A percentile compares a stretch with the other conserved stretches of the same genome.
Evolutionary conservation across 129 eudicot species (phyloP).

Genomic region (Centella asiatica): DNA sequence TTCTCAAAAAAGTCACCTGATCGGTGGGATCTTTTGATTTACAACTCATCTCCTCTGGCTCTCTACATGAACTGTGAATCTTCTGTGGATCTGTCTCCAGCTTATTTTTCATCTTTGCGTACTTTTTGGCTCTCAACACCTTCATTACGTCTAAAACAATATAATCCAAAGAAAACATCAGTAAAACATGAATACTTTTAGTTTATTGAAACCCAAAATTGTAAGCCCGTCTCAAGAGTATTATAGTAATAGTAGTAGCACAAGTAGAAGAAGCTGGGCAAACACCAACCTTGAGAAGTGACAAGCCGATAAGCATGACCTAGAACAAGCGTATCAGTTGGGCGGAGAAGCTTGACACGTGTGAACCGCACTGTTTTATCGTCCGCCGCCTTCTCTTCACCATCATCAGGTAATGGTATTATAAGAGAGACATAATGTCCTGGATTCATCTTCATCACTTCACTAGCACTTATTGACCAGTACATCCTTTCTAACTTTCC

Average conservation of each 20-base stretch:
- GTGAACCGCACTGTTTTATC: slow-evolving; percentile 47
- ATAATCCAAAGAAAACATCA: neutral
- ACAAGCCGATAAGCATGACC: slow-evolving; percentile 81
- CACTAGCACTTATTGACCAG: slow-evolving; percentile 64
- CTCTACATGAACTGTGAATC: slow-evolving; percentile 15
- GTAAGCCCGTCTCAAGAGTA: neutral
- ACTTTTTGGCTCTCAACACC: slow-evolving; percentile 63
- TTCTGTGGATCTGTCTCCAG: slow-evolving; percentile 15
- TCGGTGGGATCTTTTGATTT: slow-evolving; percentile 22
- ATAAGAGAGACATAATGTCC: slow-evolving; percentile 95
- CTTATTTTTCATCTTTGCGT: slow-evolving; percentile 52
- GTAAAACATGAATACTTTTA: neutral
- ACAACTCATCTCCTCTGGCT: slow-evolving; percentile 21
- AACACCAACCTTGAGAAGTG: slow-evolving; percentile 65
- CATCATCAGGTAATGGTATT: slow-evolving; percentile 44
- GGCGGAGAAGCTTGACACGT: slow-evolving; percentile 76
- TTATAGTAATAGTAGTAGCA: neutral
- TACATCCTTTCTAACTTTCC: slow-evolving; percentile 86
- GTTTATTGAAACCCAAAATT: neutral
- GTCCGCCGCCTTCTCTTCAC: slow-evolving; percentile 23
- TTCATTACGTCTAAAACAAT: slow-evolving; percentile 63
- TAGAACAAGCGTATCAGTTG: slow-evolving; percentile 59
- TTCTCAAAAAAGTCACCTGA: slow-evolving; percentile 26
- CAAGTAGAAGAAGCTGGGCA: neutral
- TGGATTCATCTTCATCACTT: slow-evolving; percentile 82